Percentiles rank a stretch among this genome's conserved stretches.
phyloP scores from a whole-genome alignment of 805 yeast species.

The Scheffersomyces ergatensis region DNA sequence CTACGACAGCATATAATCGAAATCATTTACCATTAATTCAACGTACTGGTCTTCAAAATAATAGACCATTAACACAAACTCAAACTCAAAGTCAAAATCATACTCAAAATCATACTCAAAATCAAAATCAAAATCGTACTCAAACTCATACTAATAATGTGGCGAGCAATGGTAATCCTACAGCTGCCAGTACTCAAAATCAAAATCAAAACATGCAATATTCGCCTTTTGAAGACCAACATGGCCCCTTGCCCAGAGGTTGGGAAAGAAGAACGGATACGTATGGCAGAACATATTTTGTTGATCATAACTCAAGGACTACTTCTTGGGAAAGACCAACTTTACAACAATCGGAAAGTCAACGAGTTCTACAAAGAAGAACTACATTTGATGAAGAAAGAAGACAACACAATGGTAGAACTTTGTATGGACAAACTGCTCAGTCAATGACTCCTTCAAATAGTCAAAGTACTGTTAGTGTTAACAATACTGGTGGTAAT shows the following conservation, averaged over 20 bases:
- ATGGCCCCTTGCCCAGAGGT: conserved; percentile 95
- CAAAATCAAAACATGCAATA: conserved; percentile 53
- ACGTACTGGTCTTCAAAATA: conserved; percentile 7
- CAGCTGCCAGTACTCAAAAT: conserved; percentile 9
- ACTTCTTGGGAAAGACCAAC: conserved; percentile 99
- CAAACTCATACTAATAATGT: conserved; percentile 12
- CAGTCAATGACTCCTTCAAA: conserved; percentile 14
- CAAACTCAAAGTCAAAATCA: no score
- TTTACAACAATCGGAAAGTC: conserved; percentile 73
- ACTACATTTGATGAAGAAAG: conserved; percentile 82
- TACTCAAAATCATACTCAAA: no score
- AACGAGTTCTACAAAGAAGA: conserved; percentile 59
- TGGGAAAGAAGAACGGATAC: conserved; percentile 99
- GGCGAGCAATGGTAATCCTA: conserved; percentile 8
- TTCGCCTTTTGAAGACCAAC: conserved; percentile 95
- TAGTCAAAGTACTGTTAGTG: conserved; percentile 45
- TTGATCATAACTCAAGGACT: conserved; percentile 95
- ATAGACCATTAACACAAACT: no score
- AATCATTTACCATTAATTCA: conserved; percentile 11
- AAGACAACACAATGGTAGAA: conserved; percentile 85
- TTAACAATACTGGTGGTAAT: conserved; percentile 41
- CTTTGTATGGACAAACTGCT: conserved; percentile 67
- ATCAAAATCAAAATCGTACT: conserved; percentile 8
- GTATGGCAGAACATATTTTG: conserved; percentile 95
- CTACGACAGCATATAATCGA: conserved; percentile 18